phyloP scores from a whole-genome alignment of 768 basidiomycete genomes.

The Tulasnella sp. region DNA sequence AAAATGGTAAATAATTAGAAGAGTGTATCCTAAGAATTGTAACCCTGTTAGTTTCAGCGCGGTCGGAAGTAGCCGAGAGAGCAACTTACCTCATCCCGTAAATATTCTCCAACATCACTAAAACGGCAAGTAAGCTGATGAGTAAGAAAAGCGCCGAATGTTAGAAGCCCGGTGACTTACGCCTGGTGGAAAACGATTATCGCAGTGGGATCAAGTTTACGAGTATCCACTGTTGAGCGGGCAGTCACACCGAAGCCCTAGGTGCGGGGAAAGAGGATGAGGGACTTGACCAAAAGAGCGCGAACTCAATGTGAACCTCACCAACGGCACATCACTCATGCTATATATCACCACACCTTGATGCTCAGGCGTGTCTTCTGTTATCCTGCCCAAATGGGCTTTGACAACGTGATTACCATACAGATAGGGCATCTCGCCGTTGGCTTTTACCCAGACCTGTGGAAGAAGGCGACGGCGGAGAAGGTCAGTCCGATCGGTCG shows the following conservation, averaged over 20 bases:
- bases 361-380: conserved; percentile 98
- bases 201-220: conserved; percentile 95
- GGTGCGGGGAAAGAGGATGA: neutral
- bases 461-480: neutral
- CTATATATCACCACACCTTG: conserved; percentile 97
- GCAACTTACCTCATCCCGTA: conserved; percentile 84
- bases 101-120: conserved; percentile 97
- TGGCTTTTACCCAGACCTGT: conserved; percentile 98
- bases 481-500: neutral
- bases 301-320: conserved; percentile 46
- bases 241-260: conserved; percentile 99
- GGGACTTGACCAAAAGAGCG: neutral
- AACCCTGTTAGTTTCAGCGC: neutral
- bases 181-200: conserved; percentile 99
- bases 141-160: conserved; percentile 27
- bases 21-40: conserved; percentile 32
- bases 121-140: conserved; percentile 30
- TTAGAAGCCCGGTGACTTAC: conserved; percentile 51
- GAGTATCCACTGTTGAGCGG: conserved; percentile 90
- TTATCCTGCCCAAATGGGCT: conserved; percentile 97
- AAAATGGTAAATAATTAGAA: conserved; percentile 26
- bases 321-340: conserved; percentile 93
- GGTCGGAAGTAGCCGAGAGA: neutral
- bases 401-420: conserved; percentile 99
- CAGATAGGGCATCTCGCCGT: conserved; percentile 98